Base-by-base conservation (phyloP, 306 rosid species). In the Chamaecrista fasciculata region DNA sequence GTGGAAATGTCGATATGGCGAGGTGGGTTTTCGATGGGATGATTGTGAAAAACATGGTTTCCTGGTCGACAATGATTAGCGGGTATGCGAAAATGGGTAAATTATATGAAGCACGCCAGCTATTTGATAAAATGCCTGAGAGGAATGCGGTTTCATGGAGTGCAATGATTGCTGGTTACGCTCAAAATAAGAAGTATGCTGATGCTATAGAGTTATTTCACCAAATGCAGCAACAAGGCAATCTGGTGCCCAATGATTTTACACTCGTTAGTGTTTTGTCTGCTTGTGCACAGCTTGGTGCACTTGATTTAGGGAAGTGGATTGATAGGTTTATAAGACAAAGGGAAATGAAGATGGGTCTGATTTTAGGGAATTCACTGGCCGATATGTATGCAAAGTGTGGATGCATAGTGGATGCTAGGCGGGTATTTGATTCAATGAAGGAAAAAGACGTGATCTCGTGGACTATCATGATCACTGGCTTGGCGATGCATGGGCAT, bases 381-480 rank as follows among this genome's bases (percentile, higher is more conserved):
- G 67, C 34, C 1, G 75, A 70, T 58, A 70, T 69, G 67, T 47
- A 44, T 48, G 69, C 76, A 21, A 55, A 69, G 39, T 59, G 59
- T 60, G 70, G 77, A 4, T 60, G 19, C 51, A 31, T 29, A 10
- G 40, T 15, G 34, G 67, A 62, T 62, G 67, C 67, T 6, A 62
- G 33, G 67, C 14, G 10, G 50, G 57, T 66, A 21, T 66, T 66
- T 66, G n/a, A 47, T 66, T 49, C 70, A 18, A 66, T 46, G 57
- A 28, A 46, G 20, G 70, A 47, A 51, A 66, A 47, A 6, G 57
- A 66, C 25, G 58, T 28, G 40, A 31, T 50, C 42, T 66, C 70
- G 28, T 66, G 70, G 44, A 66, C 25, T 28, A 18, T 66, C 11
- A 47, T 46, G 7, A 29, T 66, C 70, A 46, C 43, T 29, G 58